Evolutionary conservation across 208 protist species (phyloP), one percentile per base, ranked within the genome.

Genomic region (Angomonas ambiguus): DNA sequence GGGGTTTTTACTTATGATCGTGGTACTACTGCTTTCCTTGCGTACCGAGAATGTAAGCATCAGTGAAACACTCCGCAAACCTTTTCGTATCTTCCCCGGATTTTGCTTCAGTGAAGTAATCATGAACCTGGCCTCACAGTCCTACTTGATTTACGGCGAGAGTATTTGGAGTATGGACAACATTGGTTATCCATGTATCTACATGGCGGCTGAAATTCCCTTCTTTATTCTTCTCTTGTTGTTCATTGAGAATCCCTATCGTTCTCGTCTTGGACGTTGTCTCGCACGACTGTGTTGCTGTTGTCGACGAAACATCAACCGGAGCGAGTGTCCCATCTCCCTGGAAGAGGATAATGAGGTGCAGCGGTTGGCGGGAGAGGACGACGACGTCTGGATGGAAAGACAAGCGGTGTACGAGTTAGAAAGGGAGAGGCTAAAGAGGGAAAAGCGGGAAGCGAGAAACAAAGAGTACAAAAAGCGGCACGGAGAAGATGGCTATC

Each of bases 51-150:
- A 82, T 0, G 56, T 88, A 51, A 34, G 77, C 1, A 72, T 77
- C 4, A 70, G 68, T 18, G 62, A 74, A 16, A 65, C 61, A 6
- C 60, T 94, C 27, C 58, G 69, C 2, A 88, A 78, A 71, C 42
- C 79, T 51, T 93, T 88, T 71, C 84, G 87, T 16, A 27, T 91
- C 16, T 67, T 92, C 38, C 90, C 90, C 20, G 76, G 72, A 51
- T 95, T 81, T 73, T 91, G 77, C 62, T 70, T 93, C 25, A 77
- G 84, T 30, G 86, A 95, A 65, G 86, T 82, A 34, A 87, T 95
- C 73, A 67, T 82, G 70, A 83, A 80, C 55, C 71, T 95, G 10
- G 68, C 82, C 2, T 22, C 69, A 35, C 22, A 72, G 70, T 25
- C 80, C 55, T 74, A 74, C 31, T 69, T 65, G 27, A 51, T 51